A percentile compares a stretch with the other conserved stretches of the same genome.
These are phyloP conservation scores for Ophiostoma piceae DNA, from an alignment of 2,329 filamentous ascomycete genomes.

Conservation along the genomic window DNA sequence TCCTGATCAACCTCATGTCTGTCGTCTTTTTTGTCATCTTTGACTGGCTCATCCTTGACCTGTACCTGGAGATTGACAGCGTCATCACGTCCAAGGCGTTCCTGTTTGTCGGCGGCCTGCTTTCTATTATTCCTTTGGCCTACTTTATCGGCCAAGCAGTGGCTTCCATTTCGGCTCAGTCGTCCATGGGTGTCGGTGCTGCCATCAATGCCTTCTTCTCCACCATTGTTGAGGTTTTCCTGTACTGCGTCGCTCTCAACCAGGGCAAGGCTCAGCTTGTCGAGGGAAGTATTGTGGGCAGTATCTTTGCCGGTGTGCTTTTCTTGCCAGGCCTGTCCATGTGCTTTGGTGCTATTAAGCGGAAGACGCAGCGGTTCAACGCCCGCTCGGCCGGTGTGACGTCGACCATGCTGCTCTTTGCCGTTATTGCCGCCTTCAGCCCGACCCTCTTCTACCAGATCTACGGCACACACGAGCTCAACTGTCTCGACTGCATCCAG, in stretches of 20 bases:
- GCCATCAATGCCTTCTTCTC: constrained; percentile 98
- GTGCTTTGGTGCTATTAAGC: constrained; percentile 96
- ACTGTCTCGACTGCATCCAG: constrained; percentile 62
- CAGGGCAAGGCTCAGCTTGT: constrained; percentile 91
- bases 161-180: constrained; percentile 96
- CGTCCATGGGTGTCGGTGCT: constrained; percentile 94
- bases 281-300: constrained; percentile 94
- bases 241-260: constrained; percentile 89
- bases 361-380: constrained; percentile 98
- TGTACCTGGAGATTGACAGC: constrained; percentile 62
- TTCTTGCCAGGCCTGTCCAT: constrained; percentile 94
- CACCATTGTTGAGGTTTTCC: constrained; percentile 92
- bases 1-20: constrained; percentile 92
- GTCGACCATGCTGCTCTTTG: constrained; percentile 95
- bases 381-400: constrained; percentile 93
- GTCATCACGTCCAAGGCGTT: constrained; percentile 78
- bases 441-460: constrained; percentile 98
- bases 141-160: constrained; percentile 99
- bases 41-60: constrained; percentile 77
- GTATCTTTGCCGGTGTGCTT: constrained; percentile 93
- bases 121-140: constrained; percentile 92
- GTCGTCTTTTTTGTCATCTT: constrained; percentile 93
- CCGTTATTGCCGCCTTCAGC: constrained; percentile 89
- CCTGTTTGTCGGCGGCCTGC: constrained; percentile 73
- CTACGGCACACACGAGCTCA: constrained; percentile 93